Conservation (phyloP, 2,329 filamentous ascomycete genomes). For the Fusarium succisae region DNA sequence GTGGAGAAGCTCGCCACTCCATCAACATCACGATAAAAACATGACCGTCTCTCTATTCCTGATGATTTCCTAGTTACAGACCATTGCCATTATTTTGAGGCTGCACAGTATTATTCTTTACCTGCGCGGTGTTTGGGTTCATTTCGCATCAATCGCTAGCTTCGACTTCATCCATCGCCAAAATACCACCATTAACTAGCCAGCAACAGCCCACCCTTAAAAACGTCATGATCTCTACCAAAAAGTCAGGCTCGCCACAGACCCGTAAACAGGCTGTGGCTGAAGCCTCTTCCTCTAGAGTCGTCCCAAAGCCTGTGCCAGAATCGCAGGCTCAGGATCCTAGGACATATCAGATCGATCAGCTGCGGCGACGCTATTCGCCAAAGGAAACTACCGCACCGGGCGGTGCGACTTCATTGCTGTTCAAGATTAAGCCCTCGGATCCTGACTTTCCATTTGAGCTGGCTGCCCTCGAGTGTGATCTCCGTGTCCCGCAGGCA, state of each 20-base stretch:
- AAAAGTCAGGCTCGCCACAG: slow-evolving; percentile 41
- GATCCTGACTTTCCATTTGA: slow-evolving; percentile 89
- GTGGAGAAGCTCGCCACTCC: slow-evolving; percentile 32
- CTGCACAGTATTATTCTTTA: neutral
- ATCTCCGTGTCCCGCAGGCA: slow-evolving; percentile 68
- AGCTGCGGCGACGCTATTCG: slow-evolving; percentile 74
- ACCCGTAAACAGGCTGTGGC: slow-evolving; percentile 58
- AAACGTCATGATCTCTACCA: slow-evolving; percentile 52
- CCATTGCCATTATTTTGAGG: neutral
- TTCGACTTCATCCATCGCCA: neutral
- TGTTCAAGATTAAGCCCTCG: slow-evolving; percentile 74
- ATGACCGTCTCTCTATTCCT: neutral
- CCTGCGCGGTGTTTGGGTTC: slow-evolving; percentile 18
- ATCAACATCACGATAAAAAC: slow-evolving; percentile 29
- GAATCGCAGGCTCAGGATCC: slow-evolving; percentile 72
- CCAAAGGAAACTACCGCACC: slow-evolving; percentile 55
- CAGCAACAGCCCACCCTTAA: slow-evolving; percentile 2
- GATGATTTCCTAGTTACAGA: neutral
- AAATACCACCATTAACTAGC: slow-evolving; percentile 5
- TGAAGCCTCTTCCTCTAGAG: slow-evolving; percentile 55
- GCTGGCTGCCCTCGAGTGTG: slow-evolving; percentile 73
- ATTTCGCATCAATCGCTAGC: neutral
- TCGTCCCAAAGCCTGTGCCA: slow-evolving; percentile 73
- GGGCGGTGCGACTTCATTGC: slow-evolving; percentile 64
- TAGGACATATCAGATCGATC: slow-evolving; percentile 77